Conservation (phyloP, 2,329 filamentous ascomycete genomes). For the Cadophora gregata region DNA sequence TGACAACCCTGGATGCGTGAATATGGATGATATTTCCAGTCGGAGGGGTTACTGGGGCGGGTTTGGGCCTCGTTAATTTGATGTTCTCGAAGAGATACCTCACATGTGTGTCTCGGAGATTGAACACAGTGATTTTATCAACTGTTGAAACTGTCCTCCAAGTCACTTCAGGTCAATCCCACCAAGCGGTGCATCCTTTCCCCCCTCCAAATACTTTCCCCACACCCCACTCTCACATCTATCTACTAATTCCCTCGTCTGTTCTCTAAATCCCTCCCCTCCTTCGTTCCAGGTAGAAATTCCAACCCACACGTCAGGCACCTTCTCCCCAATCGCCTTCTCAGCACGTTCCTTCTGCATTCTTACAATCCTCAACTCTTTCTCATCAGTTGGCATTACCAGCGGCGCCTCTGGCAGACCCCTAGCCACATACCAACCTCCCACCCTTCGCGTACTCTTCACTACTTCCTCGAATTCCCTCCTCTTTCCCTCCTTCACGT, state of each 20-base stretch:
- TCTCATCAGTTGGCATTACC: constrained; percentile 9
- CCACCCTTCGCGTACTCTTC: not conserved
- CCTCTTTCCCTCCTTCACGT: constrained; percentile 3
- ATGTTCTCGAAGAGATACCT: not conserved
- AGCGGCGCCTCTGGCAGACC: not conserved
- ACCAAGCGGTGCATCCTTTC: not conserved
- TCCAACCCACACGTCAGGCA: constrained; percentile 7
- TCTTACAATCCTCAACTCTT: not conserved
- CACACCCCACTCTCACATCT: not conserved
- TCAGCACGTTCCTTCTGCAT: not conserved
- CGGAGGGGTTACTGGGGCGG: constrained; percentile 29
- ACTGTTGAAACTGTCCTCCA: not conserved
- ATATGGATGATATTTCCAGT: constrained; percentile 27
- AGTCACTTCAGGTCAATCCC: not conserved
- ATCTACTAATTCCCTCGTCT: not conserved
- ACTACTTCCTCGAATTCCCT: not conserved
- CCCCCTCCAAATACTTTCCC: constrained; percentile 1
- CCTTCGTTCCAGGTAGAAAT: not conserved
- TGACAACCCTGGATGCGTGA: constrained; percentile 52
- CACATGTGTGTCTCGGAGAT: not conserved
- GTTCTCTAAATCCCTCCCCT: not conserved
- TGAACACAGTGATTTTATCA: not conserved
- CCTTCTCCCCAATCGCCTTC: not conserved
- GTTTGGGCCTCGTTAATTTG: not conserved
- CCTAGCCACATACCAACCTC: constrained; percentile 8